Base-by-base conservation (phyloP, 257 asterid genomes). In the Penstemon davidsonii region DNA sequence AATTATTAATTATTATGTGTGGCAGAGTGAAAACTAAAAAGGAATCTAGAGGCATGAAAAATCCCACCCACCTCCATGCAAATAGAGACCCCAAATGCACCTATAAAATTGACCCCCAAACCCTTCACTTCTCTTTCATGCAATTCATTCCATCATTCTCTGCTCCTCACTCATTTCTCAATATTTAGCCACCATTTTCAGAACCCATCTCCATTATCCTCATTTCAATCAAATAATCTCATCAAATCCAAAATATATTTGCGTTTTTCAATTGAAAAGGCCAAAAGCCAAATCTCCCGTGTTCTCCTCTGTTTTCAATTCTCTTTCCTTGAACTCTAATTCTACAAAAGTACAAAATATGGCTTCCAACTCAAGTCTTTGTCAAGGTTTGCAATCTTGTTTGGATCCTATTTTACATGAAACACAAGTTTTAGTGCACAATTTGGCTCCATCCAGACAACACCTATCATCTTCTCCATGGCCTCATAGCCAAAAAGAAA, bases 81-180 rank as follows among this genome's bases (percentile, higher is more conserved):
- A 49, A 44, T 42, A 70, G 57, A 66, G 47, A 42, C 62, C 67
- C 71, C 58, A 6, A 9, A 11, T 62, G 68, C 74, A 46, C 50
- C 88, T 90, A 84, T 90, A n/a, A 87, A 86, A 90, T 86, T 67
- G 73, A 73, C 69, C 79, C 76, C 80, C 63, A 18, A 77, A 33
- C 70, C 75, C 60, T 70, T 56, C 85, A 81, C 85, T 80, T 73
- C 77, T 72, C 80, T 78, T 81, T 79, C 89, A 85, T 75, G 80
- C 78, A 69, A 72, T 67, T 59, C 75, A 59, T 73, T 53, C 55
- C 53, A 62, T 67, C 47, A 46, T 62, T 39, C 12, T 47, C 66
- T 25, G 3, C 7, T 5, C 38, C 3, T 33, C 10, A 52, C 66
- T 13, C n/a, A n/a, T n/a, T n/a, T n/a, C n/a, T n/a, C n/a, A n/a